Base-by-base conservation (phyloP, 1,139 yeast genomes). In the Wickerhamomyces sp. region DNA sequence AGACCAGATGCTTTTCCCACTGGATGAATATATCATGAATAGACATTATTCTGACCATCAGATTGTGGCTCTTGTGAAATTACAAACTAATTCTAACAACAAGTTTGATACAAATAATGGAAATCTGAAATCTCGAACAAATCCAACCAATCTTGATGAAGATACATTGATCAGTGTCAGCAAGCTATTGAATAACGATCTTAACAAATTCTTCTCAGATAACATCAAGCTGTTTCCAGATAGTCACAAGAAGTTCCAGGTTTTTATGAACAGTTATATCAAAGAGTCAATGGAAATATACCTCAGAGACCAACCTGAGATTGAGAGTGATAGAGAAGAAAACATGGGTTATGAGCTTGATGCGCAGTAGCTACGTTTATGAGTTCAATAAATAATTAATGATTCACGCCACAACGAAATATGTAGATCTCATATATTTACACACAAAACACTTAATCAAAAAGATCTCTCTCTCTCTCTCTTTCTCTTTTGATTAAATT, bases 1-100 rank as follows among this genome's bases (percentile, higher is more conserved):
- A 41, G 51, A 60, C 28, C 48, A 55, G 19, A 38, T 60, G 19
- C 29, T 64, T 22, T 63, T 62, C 40, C 67, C 68, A 1, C 33
- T 38, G 2, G 63, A 62, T 39, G 69, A 64, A 37, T 46, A 41
- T 6, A 54, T 64, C 7, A 27, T 36, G 9, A 61, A 62, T 38
- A 47, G 40, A n/a, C 56, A 51, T 28, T 38, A 57, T 16, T 41
- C 53, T 1, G 65, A 63, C 31, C 46, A 46, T 9, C 65, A 63
- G 24, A 59, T 63, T 24, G 54, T 63, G 5, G 41, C 45, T 2
- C 31, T 56, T 1, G 59, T 60, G 7, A 58, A 51, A 44, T 20
- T 43, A 17, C 42, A 39, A 25, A 13, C 12, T 24, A 24, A 24
- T 6, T n/a, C n/a, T n/a, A n/a, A n/a, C n/a, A n/a, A n/a, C n/a